Conservation (phyloP, 306 rosid genomes). For the Rosa chinensis region DNA sequence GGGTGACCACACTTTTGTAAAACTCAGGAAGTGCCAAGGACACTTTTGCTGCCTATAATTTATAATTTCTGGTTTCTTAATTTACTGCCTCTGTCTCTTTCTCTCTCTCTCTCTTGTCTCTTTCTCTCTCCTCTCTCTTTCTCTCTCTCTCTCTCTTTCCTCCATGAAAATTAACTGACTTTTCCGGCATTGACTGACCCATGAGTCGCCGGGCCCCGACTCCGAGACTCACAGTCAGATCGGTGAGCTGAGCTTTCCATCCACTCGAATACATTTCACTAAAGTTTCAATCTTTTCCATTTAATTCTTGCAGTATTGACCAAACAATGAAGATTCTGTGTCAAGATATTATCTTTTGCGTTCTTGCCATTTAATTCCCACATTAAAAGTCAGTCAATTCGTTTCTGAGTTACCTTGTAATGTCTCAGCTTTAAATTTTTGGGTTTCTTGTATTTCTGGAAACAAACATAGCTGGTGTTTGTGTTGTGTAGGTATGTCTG, state of each 20-base stretch:
- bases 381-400: neutral
- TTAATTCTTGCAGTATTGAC: slow-evolving; percentile 26
- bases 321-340: slow-evolving; percentile 7
- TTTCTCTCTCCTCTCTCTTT: slow-evolving; percentile 3
- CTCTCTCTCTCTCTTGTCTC: neutral
- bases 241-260: slow-evolving; percentile 38
- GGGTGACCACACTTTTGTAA: neutral
- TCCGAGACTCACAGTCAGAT: slow-evolving; percentile 26
- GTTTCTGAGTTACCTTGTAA: neutral
- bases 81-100: slow-evolving; percentile 20
- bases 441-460: neutral
- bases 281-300: slow-evolving; percentile 18
- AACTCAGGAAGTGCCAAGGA: neutral
- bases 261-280: slow-evolving; percentile 17
- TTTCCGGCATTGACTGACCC: slow-evolving; percentile 51
- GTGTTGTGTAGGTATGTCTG: neutral
- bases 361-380: neutral
- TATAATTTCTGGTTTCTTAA: slow-evolving; percentile 10
- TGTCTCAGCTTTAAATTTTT: neutral
- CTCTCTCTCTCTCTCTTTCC: neutral
- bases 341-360: neutral
- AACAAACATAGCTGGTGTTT: neutral
- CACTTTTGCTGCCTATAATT: neutral
- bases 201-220: slow-evolving; percentile 24
- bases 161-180: slow-evolving; percentile 25